Evolutionary conservation across 768 basidiomycete species (phyloP).

Genomic region (Tricholoma sp.): DNA sequence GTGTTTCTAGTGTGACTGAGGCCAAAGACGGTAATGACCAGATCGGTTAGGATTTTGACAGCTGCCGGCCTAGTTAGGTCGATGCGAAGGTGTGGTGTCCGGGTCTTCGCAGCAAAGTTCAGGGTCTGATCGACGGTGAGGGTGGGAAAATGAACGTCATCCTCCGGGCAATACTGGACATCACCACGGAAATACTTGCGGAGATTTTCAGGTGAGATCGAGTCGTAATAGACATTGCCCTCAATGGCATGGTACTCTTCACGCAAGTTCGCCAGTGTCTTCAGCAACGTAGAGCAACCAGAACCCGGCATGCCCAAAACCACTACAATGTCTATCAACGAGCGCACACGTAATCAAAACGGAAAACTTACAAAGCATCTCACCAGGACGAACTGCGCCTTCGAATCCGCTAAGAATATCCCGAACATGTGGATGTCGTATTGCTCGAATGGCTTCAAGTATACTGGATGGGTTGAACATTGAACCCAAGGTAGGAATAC

Average conservation of each 20-base stretch:
- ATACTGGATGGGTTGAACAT: constrained; percentile 41
- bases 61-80: constrained; percentile 37
- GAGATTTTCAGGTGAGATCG: constrained; percentile 62
- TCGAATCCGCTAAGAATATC: constrained; percentile 60
- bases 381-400: constrained; percentile 59
- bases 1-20: constrained; percentile 66
- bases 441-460: constrained; percentile 30
- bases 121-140: constrained; percentile 78
- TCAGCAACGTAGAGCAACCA: constrained; percentile 82
- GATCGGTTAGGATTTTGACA: constrained; percentile 45
- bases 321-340: constrained; percentile 35
- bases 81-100: constrained; percentile 54
- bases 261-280: constrained; percentile 72
- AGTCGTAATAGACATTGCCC: constrained; percentile 77
- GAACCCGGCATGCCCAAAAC: constrained; percentile 86
- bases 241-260: constrained; percentile 61
- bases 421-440: constrained; percentile 58
- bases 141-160: constrained; percentile 82
- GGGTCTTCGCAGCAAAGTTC: constrained; percentile 58
- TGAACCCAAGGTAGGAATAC: constrained; percentile 50
- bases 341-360: background rate
- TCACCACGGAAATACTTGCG: constrained; percentile 68
- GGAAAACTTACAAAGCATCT: constrained; percentile 66
- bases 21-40: constrained; percentile 71
- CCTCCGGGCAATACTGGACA: constrained; percentile 77